Conservation (phyloP, 2,329 filamentous ascomycete genomes). For the Ophiosphaerella herpotricha region DNA sequence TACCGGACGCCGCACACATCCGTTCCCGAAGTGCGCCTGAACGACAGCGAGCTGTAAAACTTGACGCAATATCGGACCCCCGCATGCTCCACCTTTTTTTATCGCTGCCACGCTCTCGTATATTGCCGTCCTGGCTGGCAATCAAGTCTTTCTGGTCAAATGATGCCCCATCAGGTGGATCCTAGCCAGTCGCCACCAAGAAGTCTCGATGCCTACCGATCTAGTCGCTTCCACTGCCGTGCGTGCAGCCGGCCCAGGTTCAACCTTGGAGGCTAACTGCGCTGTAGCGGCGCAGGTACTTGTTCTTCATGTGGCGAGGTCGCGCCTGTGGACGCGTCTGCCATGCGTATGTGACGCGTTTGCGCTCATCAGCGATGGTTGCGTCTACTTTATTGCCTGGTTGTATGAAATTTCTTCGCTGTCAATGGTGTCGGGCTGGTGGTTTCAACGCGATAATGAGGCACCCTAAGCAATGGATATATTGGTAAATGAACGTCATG, state of each 20-base stretch:
- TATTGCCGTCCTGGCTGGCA: constrained; percentile 14
- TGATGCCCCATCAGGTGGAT: constrained; percentile 11
- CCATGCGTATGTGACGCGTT: not conserved
- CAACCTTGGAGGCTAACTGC: not conserved
- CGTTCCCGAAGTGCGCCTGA: not conserved
- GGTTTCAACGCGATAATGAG: no score
- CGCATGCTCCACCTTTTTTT: constrained; percentile 24
- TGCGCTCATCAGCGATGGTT: not conserved
- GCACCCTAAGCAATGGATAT: no score
- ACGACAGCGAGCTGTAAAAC: not conserved
- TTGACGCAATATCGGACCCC: constrained; percentile 21
- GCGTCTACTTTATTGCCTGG: not conserved
- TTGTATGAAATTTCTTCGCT: not conserved
- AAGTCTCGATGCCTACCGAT: constrained; percentile 3
- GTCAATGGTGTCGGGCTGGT: no score
- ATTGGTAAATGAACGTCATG: not conserved
- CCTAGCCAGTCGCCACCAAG: constrained; percentile 4
- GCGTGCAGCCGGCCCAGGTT: constrained; percentile 20
- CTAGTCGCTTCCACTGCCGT: constrained; percentile 19
- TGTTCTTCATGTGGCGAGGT: constrained; percentile 2
- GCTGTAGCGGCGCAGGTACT: constrained; percentile 5
- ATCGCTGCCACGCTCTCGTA: constrained; percentile 24
- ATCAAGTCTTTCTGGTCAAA: constrained; percentile 15
- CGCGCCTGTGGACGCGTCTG: constrained; percentile 1
- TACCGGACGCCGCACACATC: not conserved